Base-by-base conservation (phyloP, 768 basidiomycete genomes). In the Macrolepiota albuminosa region DNA sequence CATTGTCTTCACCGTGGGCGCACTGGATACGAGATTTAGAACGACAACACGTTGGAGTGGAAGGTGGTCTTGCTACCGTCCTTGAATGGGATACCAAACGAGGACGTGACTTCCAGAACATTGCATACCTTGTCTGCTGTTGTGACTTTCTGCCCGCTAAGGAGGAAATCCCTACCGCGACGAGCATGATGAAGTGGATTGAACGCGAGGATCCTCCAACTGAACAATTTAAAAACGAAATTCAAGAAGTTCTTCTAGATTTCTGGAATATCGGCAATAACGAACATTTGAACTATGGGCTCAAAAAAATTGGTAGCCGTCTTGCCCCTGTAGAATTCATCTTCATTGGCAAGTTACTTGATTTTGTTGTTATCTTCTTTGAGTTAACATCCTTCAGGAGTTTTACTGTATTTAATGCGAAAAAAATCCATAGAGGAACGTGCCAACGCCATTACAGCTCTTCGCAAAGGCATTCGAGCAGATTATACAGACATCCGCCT, bases 271-370 rank as follows among this genome's bases (percentile, higher is more conserved):
- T 90, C 48, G 86, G 86, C 3, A 66, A 61, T 10, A 71, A 76
- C 34, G 24, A 60, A 0, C 47, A 66, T 6, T 71, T 82, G 37
- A 80, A 78, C n/a, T 60, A 68, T 13, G 84, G 76, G 2, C 86
- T 91, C 64, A 73, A 62, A 18, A 72, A 76, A 29, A 79, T 88
- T n/a, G 73, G 75, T 58, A 80, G 83, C 60, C 79, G 84, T 31
- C 79, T 92, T 43, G 84, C 88, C 2, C 89, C 89, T 1, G 83
- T 87, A 8, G 88, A 91, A 67, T 89, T 93, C 68, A 83, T 92
- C 36, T 93, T 89, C 70, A 85, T 91, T 45, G 89, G 92, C 92
- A 67, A 61, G 79, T 10, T 36, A 2, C n/a, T 16, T 43, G 26
- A 36, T 9, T 43, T 31, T 2, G 8, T 2, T n/a, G 26, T 39